These are phyloP conservation scores for Claviceps quebecensis DNA, from an alignment of 2,329 filamentous ascomycete species.

Conservation along the genomic window DNA sequence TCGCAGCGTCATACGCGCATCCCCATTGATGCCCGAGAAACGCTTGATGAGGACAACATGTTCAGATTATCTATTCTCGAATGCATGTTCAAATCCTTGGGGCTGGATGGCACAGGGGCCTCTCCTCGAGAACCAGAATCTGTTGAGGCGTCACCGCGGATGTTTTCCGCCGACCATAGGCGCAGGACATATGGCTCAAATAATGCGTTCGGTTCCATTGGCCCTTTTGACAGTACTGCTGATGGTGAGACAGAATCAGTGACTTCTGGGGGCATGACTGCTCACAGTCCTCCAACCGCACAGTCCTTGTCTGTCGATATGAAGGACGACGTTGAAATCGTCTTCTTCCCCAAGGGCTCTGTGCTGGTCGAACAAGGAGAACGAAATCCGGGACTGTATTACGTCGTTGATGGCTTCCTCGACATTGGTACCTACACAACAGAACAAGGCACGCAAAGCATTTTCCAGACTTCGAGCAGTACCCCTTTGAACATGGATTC, in stretches of 20 bases:
- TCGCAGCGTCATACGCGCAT: conserved; percentile 34
- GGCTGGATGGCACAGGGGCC: conserved; percentile 56
- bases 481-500: conserved; percentile 8
- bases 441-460: conserved; percentile 17
- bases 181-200: conserved; percentile 51
- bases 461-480: conserved; percentile 16
- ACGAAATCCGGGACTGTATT: conserved; percentile 90
- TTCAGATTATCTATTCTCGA: conserved; percentile 86
- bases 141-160: conserved; percentile 68
- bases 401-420: conserved; percentile 92
- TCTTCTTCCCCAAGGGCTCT: conserved; percentile 90
- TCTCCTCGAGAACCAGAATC: conserved; percentile 56
- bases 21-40: conserved; percentile 58
- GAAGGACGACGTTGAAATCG: conserved; percentile 87
- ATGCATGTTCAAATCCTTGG: conserved; percentile 91
- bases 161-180: conserved; percentile 72
- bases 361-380: conserved; percentile 94
- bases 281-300: conserved; percentile 47
- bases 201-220: conserved; percentile 84
- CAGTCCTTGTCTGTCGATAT: conserved; percentile 62
- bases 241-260: conserved; percentile 84
- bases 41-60: conserved; percentile 72
- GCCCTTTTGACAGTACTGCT: conserved; percentile 56
- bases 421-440: conserved; percentile 68
- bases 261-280: conserved; percentile 53